Evolutionary conservation across 2,329 filamentous ascomycete genomes (phyloP).

Genomic region (Orbilia brochopaga): DNA sequence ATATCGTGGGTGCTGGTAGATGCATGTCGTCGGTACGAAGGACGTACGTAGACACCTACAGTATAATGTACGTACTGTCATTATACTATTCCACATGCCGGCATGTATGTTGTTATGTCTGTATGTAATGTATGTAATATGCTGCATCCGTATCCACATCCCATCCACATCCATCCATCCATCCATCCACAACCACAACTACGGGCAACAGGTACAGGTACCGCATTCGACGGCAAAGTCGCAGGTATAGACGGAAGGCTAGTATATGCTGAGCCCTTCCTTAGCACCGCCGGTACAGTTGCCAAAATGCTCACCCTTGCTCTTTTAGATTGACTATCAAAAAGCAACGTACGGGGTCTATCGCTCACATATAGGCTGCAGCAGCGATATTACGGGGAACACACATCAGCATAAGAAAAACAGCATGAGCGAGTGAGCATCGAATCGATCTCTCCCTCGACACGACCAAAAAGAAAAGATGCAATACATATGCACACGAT

Average conservation of each 20-base stretch:
- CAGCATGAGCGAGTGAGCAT: not conserved
- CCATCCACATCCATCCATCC: slow-evolving; percentile 12
- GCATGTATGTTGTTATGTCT: too few relatives aligned
- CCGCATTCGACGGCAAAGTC: slow-evolving; percentile 12
- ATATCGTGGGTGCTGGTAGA: too few relatives aligned
- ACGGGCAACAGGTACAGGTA: slow-evolving; percentile 16
- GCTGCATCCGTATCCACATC: not conserved
- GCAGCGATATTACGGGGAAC: slow-evolving; percentile 45
- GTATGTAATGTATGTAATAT: too few relatives aligned
- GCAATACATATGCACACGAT: slow-evolving; percentile 3
- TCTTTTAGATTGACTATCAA: slow-evolving; percentile 22
- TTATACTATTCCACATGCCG: too few relatives aligned
- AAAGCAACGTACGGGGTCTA: slow-evolving; percentile 38
- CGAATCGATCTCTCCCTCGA: slow-evolving; percentile 7
- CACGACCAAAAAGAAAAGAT: slow-evolving; percentile 13
- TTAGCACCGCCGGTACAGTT: not conserved
- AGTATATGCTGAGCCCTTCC: slow-evolving; percentile 21
- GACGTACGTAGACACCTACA: too few relatives aligned
- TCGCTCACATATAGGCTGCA: slow-evolving; percentile 39
- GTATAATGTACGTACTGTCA: too few relatives aligned
- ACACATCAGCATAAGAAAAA: slow-evolving; percentile 17
- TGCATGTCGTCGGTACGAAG: not conserved
- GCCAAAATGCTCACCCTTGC: slow-evolving; percentile 28
- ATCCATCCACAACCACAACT: slow-evolving; percentile 24
- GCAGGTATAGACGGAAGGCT: slow-evolving; percentile 20